Base-by-base conservation (phyloP, 2,329 filamentous ascomycete species). In the Rhynchosporium graminicola region DNA sequence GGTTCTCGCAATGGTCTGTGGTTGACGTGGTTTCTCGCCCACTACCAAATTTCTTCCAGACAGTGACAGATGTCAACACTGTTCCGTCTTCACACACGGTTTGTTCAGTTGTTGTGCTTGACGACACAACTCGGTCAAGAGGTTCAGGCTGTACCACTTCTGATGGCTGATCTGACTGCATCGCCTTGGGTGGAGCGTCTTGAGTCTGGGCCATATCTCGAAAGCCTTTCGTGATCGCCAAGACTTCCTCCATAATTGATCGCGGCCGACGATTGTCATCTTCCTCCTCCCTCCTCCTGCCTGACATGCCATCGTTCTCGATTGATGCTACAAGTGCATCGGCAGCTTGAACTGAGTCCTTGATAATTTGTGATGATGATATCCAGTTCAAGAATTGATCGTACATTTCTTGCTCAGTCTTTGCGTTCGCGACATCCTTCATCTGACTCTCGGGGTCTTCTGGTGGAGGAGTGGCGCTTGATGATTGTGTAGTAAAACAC, bases 321-420 rank as follows among this genome's bases (percentile, higher is more conserved):
- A 48, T n/a, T 9, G 45, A 58, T 4, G 60, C 33, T 10, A 46
- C 13, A 28, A 63, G 56, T 2, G 29, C 59, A 31, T 63, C 59
- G 42, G 57, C 59, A n/a, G 56, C 29, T 28, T 46, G 33, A 3
- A 55, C 29, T 2, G 36, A 40, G 13, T 61, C 57, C 33, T 59
- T 47, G 15, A 48, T 38, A n/a, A 48, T 33, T 20, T 55, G 15
- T 10, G 59, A 40, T 12, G 38, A 40, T 26, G 65, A 58, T 10
- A 61, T 57, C 31, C 50, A 63, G 1, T 59, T 47, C 13, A 71
- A 54, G 47, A 73, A 73, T 2, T 56, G 58, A 7, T 73, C 68
- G 60, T 73, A 74, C 68, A 71, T 70, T 12, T 74, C 71, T 57
- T 69, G 68, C 26, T 74, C 72, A 6, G 70, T 72, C 40, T 67